phyloP scores from a whole-genome alignment of 73 alveolate species.

The Paramecium tetraurelia region DNA sequence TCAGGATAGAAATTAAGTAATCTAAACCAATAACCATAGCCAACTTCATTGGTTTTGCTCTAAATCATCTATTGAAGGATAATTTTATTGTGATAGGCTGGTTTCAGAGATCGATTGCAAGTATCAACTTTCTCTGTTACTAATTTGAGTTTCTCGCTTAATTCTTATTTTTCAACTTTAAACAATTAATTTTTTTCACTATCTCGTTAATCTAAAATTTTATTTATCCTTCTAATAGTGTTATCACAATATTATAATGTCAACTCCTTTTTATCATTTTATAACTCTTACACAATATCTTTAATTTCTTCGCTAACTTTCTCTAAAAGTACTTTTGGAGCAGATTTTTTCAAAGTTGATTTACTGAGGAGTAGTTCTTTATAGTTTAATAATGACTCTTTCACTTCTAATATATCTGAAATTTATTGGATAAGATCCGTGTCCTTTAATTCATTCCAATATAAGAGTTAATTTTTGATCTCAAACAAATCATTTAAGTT shows the following conservation, averaged over 20 bases:
- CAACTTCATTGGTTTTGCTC: background rate
- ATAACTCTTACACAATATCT: conserved; percentile 1
- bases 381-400: background rate
- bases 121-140: background rate
- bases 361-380: background rate
- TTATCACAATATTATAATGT: background rate
- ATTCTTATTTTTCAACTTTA: background rate
- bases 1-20: background rate
- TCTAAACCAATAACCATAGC: conserved; percentile 35
- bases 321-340: background rate
- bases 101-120: background rate
- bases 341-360: background rate
- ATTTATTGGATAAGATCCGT: background rate
- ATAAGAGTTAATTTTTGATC: background rate
- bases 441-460: conserved; percentile 12
- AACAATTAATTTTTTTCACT: conserved; percentile 13
- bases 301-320: background rate
- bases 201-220: background rate
- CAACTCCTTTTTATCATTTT: background rate
- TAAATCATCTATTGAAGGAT: background rate
- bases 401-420: background rate
- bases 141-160: background rate
- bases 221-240: background rate
- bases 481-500: background rate
- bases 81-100: background rate